Base-by-base conservation (phyloP, 768 basidiomycete species). In the Russula sp. region DNA sequence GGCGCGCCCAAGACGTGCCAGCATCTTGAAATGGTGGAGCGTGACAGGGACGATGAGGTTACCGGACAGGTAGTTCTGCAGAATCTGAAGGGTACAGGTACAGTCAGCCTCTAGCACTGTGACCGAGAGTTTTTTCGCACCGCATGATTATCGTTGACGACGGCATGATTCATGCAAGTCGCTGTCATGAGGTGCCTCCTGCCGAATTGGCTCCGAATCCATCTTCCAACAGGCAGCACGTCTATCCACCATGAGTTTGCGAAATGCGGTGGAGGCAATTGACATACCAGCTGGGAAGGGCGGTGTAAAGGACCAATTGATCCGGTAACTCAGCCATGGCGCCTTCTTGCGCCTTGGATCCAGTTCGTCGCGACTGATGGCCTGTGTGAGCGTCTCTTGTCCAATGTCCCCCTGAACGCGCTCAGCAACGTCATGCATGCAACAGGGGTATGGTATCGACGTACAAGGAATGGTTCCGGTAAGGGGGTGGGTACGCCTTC, bases 351-450 rank as follows among this genome's bases (percentile, higher is more conserved):
- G 81, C 34, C 77, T 72, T 8, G 85, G 85, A 25, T 79, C 74
- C 63, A 81, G 73, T 71, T 90, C 88, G 65, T 90, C 88, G 55
- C 84, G 83, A 42, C 83, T 79, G 67, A 90, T 89, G 84, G 88
- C 88, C 18, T 80, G 75, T 55, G 83, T 80, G 45, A 90, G 75
- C 7, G 87, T 82, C 67, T 90, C 88, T 65, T 90, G 87, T 18
- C 85, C 81, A 54, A 90, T 86, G 7, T 68, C 66, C n/a, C 87
- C 88, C 87, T 89, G 65, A 18, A 59, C 22, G 36, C 18, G 22
- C 22, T 63, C 39, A 59, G 58, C 38, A 25, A 39, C 14, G 52
- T 16, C 18, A 38, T 39, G n/a, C 18, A 38, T 39, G 22, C 36
- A 39, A 66, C 41, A 63, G 61, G 49, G 57, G 36, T 53, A 34